These are phyloP conservation scores for Fusarium sp. DNA, from an alignment of 2,329 filamentous ascomycete species.

Conservation along the genomic window DNA sequence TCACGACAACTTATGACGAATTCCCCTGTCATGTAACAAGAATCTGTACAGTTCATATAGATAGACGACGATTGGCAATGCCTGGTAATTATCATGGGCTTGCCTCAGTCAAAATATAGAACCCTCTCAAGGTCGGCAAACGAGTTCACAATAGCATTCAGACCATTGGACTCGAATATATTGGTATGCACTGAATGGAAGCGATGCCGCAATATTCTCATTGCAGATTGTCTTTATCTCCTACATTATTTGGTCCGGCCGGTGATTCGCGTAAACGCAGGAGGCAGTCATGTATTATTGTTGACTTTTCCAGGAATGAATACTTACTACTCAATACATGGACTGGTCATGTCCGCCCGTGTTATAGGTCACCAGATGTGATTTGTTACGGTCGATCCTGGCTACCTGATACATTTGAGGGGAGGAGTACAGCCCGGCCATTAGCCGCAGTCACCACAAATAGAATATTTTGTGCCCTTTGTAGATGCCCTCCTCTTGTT, in stretches of 20 bases:
- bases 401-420: background rate
- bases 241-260: background rate
- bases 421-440: background rate
- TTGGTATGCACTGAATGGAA: background rate
- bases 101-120: constrained; percentile 3
- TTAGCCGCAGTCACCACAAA: background rate
- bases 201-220: background rate
- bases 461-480: background rate
- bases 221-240: background rate
- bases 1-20: constrained; percentile 23
- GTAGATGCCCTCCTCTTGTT: background rate
- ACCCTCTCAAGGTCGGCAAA: background rate
- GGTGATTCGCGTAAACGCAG: background rate
- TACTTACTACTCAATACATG: background rate
- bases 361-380: background rate
- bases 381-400: background rate
- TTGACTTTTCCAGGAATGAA: background rate
- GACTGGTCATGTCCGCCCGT: background rate
- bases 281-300: background rate
- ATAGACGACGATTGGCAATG: constrained; percentile 22
- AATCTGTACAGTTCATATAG: constrained; percentile 21
- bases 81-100: background rate
- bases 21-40: background rate
- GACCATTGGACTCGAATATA: background rate
- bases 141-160: background rate